A percentile compares a stretch with the other conserved stretches of the same genome.
Conservation (phyloP, 805 yeast species). For the Saturnispora kantuleensis region DNA sequence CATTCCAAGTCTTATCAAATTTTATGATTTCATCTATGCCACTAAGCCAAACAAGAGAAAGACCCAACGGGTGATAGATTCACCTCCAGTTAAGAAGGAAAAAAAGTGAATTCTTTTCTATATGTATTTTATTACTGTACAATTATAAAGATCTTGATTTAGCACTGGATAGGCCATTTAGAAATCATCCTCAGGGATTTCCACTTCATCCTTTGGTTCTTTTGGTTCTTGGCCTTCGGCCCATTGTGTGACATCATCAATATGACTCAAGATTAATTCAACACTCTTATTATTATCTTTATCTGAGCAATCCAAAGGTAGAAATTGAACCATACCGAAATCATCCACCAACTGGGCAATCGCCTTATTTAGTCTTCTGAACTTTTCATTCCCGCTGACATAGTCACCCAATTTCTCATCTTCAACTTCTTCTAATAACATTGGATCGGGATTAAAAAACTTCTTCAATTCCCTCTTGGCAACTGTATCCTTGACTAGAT, state of each 20-base stretch:
- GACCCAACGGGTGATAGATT: neutral
- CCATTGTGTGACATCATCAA: conserved; percentile 98
- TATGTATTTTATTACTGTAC: neutral
- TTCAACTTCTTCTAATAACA: conserved; percentile 44
- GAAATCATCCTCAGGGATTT: conserved; percentile 44
- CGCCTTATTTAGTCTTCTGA: conserved; percentile 60
- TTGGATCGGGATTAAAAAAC: conserved; percentile 86
- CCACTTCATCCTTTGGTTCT: conserved; percentile 76
- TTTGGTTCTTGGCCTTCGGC: conserved; percentile 93
- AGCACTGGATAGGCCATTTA: neutral
- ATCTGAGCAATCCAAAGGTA: conserved; percentile 68
- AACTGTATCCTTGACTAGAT: conserved; percentile 70
- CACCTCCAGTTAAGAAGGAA: neutral
- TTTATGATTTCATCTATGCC: conserved; percentile 16
- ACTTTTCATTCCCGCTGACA: conserved; percentile 39
- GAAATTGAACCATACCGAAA: conserved; percentile 96
- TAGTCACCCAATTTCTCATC: conserved; percentile 23
- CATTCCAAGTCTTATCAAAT: conserved; percentile 29
- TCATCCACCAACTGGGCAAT: conserved; percentile 92
- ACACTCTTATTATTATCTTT: conserved; percentile 61
- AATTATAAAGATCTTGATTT: neutral
- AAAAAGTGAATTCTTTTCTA: neutral
- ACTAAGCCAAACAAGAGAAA: conserved; percentile 12
- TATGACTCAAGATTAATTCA: conserved; percentile 74
- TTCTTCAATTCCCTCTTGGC: conserved; percentile 70